Conservation (phyloP, 352 stramenopile genomes). For the Pythium rishiriense region DNA sequence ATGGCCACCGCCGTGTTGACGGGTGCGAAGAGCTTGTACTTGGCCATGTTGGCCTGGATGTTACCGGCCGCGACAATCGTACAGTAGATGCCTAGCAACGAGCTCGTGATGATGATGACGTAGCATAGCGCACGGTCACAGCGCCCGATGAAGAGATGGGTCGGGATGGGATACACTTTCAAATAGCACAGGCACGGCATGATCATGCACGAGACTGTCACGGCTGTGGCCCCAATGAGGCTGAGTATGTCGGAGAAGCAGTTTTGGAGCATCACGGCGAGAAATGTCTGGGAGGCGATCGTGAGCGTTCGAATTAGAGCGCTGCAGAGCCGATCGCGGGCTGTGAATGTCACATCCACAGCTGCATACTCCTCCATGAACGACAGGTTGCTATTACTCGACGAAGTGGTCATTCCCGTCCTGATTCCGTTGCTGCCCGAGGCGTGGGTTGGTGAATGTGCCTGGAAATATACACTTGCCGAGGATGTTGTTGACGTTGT, state of each 20-base stretch:
- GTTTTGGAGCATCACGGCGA: conserved; percentile 67
- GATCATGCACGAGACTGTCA: conserved; percentile 74
- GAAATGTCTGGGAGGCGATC: conserved; percentile 46
- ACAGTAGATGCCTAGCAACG: conserved; percentile 57
- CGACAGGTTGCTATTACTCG: conserved; percentile 7
- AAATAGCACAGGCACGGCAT: conserved; percentile 80
- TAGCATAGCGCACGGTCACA: conserved; percentile 56
- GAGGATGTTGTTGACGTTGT: neutral
- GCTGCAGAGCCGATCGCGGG: conserved; percentile 48
- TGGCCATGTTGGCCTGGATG: conserved; percentile 50
- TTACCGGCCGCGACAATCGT: conserved; percentile 47
- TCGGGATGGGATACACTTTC: conserved; percentile 60
- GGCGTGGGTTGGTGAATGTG: conserved; percentile 20
- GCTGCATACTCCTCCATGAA: conserved; percentile 23
- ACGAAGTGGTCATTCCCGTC: neutral
- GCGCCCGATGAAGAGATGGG: conserved; percentile 42
- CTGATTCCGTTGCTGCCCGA: neutral
- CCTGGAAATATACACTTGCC: conserved; percentile 20
- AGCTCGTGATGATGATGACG: conserved; percentile 51
- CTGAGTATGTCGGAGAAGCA: conserved; percentile 73
- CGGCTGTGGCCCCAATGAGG: conserved; percentile 61
- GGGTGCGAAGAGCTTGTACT: conserved; percentile 50
- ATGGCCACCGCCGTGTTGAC: conserved; percentile 21
- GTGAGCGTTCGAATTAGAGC: conserved; percentile 47
- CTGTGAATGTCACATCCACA: conserved; percentile 35